Evolutionary conservation across 768 basidiomycete genomes (phyloP), one percentile per base, ranked within the genome.

Genomic region (Cubamyces lactineus): DNA sequence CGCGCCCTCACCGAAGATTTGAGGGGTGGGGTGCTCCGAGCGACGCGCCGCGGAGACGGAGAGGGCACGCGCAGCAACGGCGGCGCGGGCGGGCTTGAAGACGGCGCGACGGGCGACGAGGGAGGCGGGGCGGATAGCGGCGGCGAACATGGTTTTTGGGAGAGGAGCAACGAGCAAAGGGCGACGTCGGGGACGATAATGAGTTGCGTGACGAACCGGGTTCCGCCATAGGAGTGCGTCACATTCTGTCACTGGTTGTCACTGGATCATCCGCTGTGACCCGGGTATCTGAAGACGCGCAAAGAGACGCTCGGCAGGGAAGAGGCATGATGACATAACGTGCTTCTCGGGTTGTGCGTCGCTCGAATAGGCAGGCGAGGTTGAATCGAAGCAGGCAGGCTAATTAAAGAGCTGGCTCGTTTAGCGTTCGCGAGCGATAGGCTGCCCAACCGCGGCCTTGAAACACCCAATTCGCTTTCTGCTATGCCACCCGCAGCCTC

Each of bases 1-100:
- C 70, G 82, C 84, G 72, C 92, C 92, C 53, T 82, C 71, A 65
- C 92, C 92, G 66, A 79, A 88, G 66, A 94, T 77, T 57, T 83
- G 78, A 51, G 91, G 89, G 61, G 86, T 78, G 16, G 84, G 80
- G 64, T 78, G 75, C 59, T 67, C 87, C 6, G 90, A 90, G 51
- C 77, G 76, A 49, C 81, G 80, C 57, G 80, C 77, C 38, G 83
- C 70, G 34, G 84, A 84, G 43, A 80, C 80, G 40, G 88, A 88
- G 67, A 92, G 80, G 8, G 84, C 74, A 66, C 91, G 87, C 55
- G 67, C 57, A 17, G 69, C 23, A 24, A 58, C 67, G 23, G 65
- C 62, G 47, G 62, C 26, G 50, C 64, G 59, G 43, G 66, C 55
- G 48, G 70, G 67, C 60, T 61, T 65, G 61, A 67, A 19, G 54